phyloP scores from a whole-genome alignment of 768 basidiomycete species.

The Crepidotus variabilis region DNA sequence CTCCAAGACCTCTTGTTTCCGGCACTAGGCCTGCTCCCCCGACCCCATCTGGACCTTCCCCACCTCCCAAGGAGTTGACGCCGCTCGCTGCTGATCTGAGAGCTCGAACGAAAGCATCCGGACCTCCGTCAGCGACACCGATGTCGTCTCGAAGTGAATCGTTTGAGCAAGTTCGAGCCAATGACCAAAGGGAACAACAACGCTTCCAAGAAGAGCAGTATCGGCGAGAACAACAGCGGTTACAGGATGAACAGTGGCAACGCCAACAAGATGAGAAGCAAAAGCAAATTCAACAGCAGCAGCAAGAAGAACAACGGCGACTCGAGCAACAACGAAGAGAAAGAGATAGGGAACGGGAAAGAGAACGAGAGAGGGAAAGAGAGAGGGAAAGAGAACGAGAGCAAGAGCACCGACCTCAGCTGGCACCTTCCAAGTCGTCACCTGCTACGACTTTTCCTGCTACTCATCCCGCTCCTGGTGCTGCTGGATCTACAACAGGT shows the following conservation, averaged over 20 bases:
- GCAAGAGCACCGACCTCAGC: constrained; percentile 30
- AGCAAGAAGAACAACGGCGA: constrained; percentile 27
- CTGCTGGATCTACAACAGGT: constrained; percentile 48
- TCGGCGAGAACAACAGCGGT: constrained; percentile 21
- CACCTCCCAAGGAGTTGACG: constrained; percentile 41
- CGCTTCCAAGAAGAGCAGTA: constrained; percentile 27
- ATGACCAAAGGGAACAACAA: constrained; percentile 19
- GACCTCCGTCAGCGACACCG: constrained; percentile 33
- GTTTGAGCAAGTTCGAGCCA: constrained; percentile 20
- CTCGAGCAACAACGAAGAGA: constrained; percentile 19
- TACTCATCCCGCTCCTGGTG: constrained; percentile 39
- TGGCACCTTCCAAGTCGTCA: constrained; percentile 36
- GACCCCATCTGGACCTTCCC: constrained; percentile 54
- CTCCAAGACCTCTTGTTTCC: constrained; percentile 32
- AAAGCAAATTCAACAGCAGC: constrained; percentile 34
- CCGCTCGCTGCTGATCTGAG: constrained; percentile 66
- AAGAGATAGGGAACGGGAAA: constrained; percentile 17
- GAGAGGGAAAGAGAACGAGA: constrained; percentile 23
- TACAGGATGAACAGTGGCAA: constrained; percentile 29
- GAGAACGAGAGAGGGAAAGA: constrained; percentile 22
- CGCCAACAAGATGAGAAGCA: constrained; percentile 26
- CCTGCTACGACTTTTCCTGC: constrained; percentile 45
- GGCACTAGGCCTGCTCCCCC: constrained; percentile 67
- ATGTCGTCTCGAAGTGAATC: constrained; percentile 50
- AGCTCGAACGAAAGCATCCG: constrained; percentile 57